These are phyloP conservation scores for Schizophyllum commune DNA, from an alignment of 1,284 basidiomycete genomes.

Conservation along the genomic window DNA sequence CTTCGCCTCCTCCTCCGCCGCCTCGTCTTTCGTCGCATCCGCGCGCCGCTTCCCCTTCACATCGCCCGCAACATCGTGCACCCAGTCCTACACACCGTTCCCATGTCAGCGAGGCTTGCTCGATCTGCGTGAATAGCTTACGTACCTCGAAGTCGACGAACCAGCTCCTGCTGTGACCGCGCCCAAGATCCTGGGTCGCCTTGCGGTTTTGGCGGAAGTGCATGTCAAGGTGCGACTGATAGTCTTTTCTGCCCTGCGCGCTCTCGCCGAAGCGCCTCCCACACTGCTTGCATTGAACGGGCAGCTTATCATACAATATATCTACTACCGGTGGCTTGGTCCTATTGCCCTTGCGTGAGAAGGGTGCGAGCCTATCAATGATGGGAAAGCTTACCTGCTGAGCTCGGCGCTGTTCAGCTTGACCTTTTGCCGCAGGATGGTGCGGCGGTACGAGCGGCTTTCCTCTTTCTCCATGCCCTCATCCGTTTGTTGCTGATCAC, in stretches of 20 bases:
- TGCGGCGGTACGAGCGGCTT: constrained; percentile 56
- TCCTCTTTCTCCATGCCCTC: constrained; percentile 40
- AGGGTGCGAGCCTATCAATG: background rate
- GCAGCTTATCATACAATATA: constrained; percentile 69
- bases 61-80: constrained; percentile 53
- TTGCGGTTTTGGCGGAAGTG: constrained; percentile 94
- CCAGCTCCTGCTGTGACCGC: constrained; percentile 91
- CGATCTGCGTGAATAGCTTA: constrained; percentile 13
- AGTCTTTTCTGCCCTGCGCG: constrained; percentile 61
- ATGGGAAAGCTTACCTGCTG: constrained; percentile 43
- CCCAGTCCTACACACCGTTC: constrained; percentile 67
- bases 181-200: constrained; percentile 74
- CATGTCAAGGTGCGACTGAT: constrained; percentile 93
- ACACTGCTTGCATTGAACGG: constrained; percentile 91
- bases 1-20: constrained; percentile 61
- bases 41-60: constrained; percentile 59
- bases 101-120: constrained; percentile 11
- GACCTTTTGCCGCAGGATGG: constrained; percentile 63
- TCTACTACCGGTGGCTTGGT: constrained; percentile 53
- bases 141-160: constrained; percentile 79
- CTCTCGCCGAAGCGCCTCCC: constrained; percentile 80
- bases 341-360: constrained; percentile 28
- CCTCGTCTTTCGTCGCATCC: constrained; percentile 49
- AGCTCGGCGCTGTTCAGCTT: constrained; percentile 69
- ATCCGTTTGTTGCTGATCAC: constrained; percentile 24